Evolutionary conservation across 1,284 basidiomycete species (phyloP).

Genomic region (Malassezia restricta): DNA sequence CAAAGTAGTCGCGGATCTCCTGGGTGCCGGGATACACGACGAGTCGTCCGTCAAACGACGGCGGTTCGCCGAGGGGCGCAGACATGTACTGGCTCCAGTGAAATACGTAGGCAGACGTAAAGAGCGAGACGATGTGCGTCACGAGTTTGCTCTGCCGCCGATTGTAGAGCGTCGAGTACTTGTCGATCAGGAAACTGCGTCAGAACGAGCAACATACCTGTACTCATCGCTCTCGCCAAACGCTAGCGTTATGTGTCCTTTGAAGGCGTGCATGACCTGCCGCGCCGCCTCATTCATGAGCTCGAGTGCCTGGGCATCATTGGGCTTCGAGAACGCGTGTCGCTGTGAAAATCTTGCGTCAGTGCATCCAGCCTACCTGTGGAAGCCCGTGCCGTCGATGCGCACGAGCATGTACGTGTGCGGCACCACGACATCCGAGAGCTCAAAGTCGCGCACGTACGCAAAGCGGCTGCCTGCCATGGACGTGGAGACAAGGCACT

Average conservation of each 20-base stretch:
- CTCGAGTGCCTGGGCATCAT: conserved; percentile 70
- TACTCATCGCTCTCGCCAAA: conserved; percentile 97
- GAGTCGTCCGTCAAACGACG: conserved; percentile 75
- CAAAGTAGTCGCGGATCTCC: conserved; percentile 78
- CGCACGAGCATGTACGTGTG: conserved; percentile 74
- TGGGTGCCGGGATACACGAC: conserved; percentile 65
- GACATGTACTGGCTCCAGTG: conserved; percentile 69
- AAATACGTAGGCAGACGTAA: conserved; percentile 83
- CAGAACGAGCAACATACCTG: conserved; percentile 53
- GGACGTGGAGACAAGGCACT: conserved; percentile 1
- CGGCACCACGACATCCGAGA: conserved; percentile 72
- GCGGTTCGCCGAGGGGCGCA: conserved; percentile 60
- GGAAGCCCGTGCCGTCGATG: conserved; percentile 87
- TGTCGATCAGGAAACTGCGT: conserved; percentile 69
- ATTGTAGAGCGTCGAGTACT: conserved; percentile 64
- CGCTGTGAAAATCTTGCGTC: conserved; percentile 63
- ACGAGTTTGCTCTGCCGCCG: conserved; percentile 79
- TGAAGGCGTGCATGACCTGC: conserved; percentile 56
- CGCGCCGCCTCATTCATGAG: conserved; percentile 86
- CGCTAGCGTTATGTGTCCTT: conserved; percentile 48
- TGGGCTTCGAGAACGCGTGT: conserved; percentile 78
- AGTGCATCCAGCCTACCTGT: conserved; percentile 54
- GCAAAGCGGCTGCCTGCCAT: conserved; percentile 89
- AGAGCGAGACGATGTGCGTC: conserved; percentile 73
- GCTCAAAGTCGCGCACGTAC: conserved; percentile 81